These are phyloP conservation scores for Kodamaea leandrae DNA, from an alignment of 805 yeast genomes.

Conservation along the genomic window DNA sequence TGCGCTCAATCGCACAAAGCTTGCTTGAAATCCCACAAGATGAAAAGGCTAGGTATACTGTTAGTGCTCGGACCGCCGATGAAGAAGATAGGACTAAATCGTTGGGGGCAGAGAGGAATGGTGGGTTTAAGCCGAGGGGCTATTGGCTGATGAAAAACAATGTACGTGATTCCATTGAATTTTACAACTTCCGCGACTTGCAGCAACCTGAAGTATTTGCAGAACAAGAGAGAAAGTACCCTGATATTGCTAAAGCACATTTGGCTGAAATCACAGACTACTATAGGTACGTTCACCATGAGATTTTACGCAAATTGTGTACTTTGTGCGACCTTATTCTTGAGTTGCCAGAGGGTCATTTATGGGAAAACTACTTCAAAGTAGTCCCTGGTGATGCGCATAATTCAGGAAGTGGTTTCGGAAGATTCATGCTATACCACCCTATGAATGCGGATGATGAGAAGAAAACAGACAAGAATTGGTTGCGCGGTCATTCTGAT, in stretches of 20 bases:
- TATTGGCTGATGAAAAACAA: conserved; percentile 32
- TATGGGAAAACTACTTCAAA: conserved; percentile 29
- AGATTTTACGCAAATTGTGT: conserved; percentile 22
- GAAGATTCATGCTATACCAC: conserved; percentile 30
- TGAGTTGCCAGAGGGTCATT: conserved; percentile 28
- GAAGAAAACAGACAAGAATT: conserved; percentile 23
- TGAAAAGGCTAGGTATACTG: conserved; percentile 34
- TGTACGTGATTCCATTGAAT: conserved; percentile 27
- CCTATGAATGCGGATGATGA: conserved; percentile 24
- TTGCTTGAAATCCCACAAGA: conserved; percentile 41
- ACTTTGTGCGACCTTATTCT: conserved; percentile 26
- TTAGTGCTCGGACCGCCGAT: conserved; percentile 38
- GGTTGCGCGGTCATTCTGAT: conserved; percentile 33
- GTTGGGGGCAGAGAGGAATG: conserved; percentile 30
- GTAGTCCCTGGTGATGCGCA: conserved; percentile 20
- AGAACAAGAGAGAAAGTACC: conserved; percentile 21
- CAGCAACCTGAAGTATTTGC: conserved; percentile 21
- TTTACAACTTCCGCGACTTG: conserved; percentile 28
- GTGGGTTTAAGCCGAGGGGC: conserved; percentile 30
- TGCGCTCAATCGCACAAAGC: conserved; percentile 41
- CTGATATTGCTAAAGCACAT: conserved; percentile 24
- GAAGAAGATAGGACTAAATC: conserved; percentile 24
- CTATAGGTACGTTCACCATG: conserved; percentile 21
- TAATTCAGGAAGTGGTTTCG: conserved; percentile 29
- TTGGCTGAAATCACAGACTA: conserved; percentile 23